A percentile compares a stretch with the other conserved stretches of the same genome.
Conservation (phyloP, 1,139 yeast species). For the Kazachstania sp. region DNA sequence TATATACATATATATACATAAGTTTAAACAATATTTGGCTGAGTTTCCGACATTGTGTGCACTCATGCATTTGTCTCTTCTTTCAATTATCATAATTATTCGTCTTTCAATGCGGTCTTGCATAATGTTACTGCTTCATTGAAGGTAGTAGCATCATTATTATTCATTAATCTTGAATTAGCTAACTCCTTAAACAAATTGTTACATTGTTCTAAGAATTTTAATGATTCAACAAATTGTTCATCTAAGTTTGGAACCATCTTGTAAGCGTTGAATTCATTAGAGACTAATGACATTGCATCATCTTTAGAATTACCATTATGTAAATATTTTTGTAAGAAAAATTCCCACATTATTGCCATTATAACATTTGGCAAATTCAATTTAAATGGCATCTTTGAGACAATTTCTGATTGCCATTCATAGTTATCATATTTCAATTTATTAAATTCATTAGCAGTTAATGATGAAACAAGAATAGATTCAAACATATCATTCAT, state of each 20-base stretch:
- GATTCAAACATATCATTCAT: conserved; percentile 51
- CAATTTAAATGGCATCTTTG: conserved; percentile 50
- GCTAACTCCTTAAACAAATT: conserved; percentile 14
- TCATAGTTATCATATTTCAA: conserved; percentile 29
- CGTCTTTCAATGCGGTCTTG: conserved; percentile 11
- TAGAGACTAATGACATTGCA: conserved; percentile 24
- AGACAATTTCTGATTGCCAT: conserved; percentile 49
- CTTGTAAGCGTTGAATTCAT: conserved; percentile 26
- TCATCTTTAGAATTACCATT: conserved; percentile 28
- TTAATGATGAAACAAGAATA: conserved; percentile 43
- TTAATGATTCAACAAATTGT: conserved; percentile 20
- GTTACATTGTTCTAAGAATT: conserved; percentile 17
- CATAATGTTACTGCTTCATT: conserved; percentile 21
- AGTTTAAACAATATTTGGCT: too few relatives aligned
- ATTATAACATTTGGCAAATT: conserved; percentile 28
- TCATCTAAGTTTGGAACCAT: conserved; percentile 24
- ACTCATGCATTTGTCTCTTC: background rate
- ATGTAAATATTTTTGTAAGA: conserved; percentile 27
- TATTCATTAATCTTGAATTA: conserved; percentile 14
- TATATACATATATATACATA: too few relatives aligned
- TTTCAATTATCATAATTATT: background rate
- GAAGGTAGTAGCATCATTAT: conserved; percentile 15
- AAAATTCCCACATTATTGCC: conserved; percentile 32
- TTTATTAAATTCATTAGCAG: conserved; percentile 44
- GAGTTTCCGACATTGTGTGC: too few relatives aligned